A percentile compares a stretch with the other conserved stretches of the same genome.
These are phyloP conservation scores for Aureobasidium zeae DNA, from an alignment of 2,329 filamentous ascomycete species.

Conservation along the genomic window DNA sequence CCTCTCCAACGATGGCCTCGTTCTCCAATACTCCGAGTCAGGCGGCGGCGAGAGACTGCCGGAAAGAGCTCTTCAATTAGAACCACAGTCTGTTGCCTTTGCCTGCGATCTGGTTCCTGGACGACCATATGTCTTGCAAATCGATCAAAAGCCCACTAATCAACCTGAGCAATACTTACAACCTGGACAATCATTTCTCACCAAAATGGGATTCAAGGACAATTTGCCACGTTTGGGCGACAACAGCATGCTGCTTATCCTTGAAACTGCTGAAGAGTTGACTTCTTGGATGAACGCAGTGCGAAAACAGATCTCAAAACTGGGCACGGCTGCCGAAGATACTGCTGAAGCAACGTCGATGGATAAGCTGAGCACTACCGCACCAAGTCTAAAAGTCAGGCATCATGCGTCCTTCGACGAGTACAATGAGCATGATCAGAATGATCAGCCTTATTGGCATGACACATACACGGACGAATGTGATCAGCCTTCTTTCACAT, in stretches of 20 bases:
- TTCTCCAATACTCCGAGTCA: constrained; percentile 65
- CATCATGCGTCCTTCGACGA: neutral
- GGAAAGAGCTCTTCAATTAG: constrained; percentile 63
- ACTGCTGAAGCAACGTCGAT: neutral
- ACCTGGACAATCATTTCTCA: constrained; percentile 12
- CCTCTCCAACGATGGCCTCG: constrained; percentile 58
- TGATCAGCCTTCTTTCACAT: constrained; percentile 3
- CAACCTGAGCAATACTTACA: neutral
- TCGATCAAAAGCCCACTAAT: constrained; percentile 44
- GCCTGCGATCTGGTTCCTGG: constrained; percentile 72
- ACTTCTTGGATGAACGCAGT: constrained; percentile 63
- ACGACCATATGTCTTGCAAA: constrained; percentile 69
- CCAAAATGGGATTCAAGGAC: constrained; percentile 53
- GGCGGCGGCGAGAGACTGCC: constrained; percentile 63
- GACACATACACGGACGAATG: neutral
- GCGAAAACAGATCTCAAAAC: constrained; percentile 58
- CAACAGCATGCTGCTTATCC: constrained; percentile 60
- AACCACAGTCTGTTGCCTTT: constrained; percentile 68
- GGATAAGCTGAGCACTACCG: neutral
- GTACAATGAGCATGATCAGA: no score
- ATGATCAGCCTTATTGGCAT: no score
- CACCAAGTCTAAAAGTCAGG: neutral
- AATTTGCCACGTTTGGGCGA: constrained; percentile 46
- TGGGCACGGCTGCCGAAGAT: constrained; percentile 49
- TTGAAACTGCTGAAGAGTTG: constrained; percentile 65